Percentiles rank a stretch among this genome's conserved stretches.
Conservation (phyloP, 2,329 filamentous ascomycete genomes). For the Colletotrichum sp. region DNA sequence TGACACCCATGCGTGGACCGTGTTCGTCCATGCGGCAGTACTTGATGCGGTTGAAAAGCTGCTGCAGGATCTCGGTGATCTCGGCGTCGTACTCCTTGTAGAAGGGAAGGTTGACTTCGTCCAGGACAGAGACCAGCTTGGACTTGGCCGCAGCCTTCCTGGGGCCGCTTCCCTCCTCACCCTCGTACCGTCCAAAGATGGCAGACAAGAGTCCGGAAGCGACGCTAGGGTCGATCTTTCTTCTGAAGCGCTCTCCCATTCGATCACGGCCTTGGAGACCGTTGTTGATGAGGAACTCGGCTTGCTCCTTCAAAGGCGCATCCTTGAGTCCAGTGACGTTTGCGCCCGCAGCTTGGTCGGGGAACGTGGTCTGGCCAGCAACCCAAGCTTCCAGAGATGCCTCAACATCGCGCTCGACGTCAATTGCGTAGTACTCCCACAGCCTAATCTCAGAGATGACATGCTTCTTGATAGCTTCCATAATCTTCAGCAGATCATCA, state of each 20-base stretch:
- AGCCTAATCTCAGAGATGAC: constrained; percentile 80
- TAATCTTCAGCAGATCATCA: constrained; percentile 79
- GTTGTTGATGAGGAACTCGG: constrained; percentile 69
- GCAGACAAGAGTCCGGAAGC: constrained; percentile 72
- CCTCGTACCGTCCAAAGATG: constrained; percentile 72
- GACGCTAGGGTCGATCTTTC: constrained; percentile 71
- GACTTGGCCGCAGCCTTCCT: constrained; percentile 57
- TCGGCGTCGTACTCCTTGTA: constrained; percentile 94
- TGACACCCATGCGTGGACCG: constrained; percentile 83
- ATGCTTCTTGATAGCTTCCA: constrained; percentile 82
- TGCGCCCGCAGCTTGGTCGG: constrained; percentile 46
- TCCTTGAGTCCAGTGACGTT: constrained; percentile 54
- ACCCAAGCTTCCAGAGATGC: constrained; percentile 76
- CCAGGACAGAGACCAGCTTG: constrained; percentile 69
- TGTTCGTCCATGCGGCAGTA: constrained; percentile 93
- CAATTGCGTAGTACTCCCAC: constrained; percentile 92
- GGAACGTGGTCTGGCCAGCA: constrained; percentile 59
- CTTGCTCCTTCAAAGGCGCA: constrained; percentile 53
- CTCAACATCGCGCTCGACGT: constrained; percentile 76
- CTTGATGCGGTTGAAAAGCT: constrained; percentile 93
- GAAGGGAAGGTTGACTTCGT: constrained; percentile 85
- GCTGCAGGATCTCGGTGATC: constrained; percentile 81
- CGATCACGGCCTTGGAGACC: constrained; percentile 74
- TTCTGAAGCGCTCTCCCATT: constrained; percentile 80
- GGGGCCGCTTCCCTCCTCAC: constrained; percentile 47